A percentile compares a stretch with the other conserved stretches of the same genome.
Conservation (phyloP, 495 filamentous ascomycete species). For the Podospora tetraspora region DNA sequence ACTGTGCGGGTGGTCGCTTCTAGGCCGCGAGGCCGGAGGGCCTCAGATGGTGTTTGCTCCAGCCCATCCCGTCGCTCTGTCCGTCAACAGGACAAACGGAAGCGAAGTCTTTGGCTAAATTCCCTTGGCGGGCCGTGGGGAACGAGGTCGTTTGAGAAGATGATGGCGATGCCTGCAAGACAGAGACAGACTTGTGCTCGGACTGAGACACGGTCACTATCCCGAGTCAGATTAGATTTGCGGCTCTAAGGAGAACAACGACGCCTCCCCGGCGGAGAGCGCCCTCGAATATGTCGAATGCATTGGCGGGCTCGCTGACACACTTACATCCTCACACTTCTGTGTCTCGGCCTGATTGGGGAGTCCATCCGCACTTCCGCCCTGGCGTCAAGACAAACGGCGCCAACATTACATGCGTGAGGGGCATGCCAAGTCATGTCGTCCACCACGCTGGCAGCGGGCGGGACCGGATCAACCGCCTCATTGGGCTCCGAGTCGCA, state of each 20-base stretch:
- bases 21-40: not conserved
- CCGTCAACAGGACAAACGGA: not conserved
- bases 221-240: not conserved
- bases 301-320: not conserved
- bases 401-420: not conserved
- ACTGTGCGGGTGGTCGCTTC: not conserved
- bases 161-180: not conserved
- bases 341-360: not conserved
- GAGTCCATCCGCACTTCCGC: not conserved
- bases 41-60: not conserved
- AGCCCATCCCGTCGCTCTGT: not conserved
- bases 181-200: not conserved
- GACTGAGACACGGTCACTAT: not conserved
- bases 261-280: too few relatives aligned
- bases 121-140: not conserved
- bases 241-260: not conserved
- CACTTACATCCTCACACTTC: not conserved
- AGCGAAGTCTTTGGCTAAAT: too few relatives aligned
- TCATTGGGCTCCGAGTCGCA: not conserved
- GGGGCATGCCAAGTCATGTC: not conserved
- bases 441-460: not conserved
- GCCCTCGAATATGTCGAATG: not conserved
- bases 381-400: not conserved
- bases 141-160: not conserved
- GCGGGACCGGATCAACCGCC: not conserved